Percentiles rank a stretch among this genome's conserved stretches.
Conservation (phyloP, 192 early-diverging fungal genomes). For the Entomortierella beljakovae region DNA sequence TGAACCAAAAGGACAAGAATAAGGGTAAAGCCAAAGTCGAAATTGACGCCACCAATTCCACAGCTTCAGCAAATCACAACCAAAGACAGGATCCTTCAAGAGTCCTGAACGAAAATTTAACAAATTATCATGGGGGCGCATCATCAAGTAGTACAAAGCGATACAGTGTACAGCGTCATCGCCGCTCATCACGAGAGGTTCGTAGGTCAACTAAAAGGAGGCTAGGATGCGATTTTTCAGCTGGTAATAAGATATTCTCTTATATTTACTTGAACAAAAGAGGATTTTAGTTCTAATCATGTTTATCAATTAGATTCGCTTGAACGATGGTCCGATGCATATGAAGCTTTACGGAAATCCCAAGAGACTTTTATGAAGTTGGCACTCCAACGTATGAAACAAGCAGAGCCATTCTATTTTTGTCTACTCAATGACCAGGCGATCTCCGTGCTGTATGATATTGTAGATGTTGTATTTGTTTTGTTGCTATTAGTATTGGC, state of each 20-base stretch:
- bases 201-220: background rate
- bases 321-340: slow-evolving; percentile 11
- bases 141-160: background rate
- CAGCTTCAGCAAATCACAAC: background rate
- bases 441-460: slow-evolving; percentile 18
- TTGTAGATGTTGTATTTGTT: background rate
- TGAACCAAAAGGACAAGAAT: background rate
- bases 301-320: slow-evolving; percentile 2
- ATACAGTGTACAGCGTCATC: background rate
- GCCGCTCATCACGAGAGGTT: background rate
- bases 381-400: background rate
- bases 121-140: background rate
- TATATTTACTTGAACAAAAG: background rate
- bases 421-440: slow-evolving; percentile 3
- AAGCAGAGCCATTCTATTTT: background rate
- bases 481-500: background rate
- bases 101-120: background rate
- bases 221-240: background rate
- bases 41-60: slow-evolving; percentile 1
- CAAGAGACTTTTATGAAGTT: background rate
- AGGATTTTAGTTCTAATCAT: background rate
- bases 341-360: slow-evolving; percentile 7
- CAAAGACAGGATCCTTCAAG: background rate
- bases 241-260: too few species aligned
- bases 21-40: background rate